Evolutionary conservation across 2,329 filamentous ascomycete genomes (phyloP).

Genomic region (Xylaria sp.): DNA sequence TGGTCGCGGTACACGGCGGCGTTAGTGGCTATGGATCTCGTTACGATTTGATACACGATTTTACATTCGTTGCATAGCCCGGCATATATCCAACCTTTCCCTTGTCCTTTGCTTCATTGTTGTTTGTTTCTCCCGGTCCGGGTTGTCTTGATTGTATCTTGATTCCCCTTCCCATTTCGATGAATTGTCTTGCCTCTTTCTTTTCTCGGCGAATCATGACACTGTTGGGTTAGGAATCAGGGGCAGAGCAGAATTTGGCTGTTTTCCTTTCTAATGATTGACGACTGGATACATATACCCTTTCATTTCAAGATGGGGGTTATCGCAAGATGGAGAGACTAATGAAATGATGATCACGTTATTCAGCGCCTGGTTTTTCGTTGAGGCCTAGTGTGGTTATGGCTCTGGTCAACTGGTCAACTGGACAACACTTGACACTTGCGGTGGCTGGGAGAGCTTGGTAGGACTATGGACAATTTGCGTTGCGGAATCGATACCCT

Average conservation of each 20-base stretch:
- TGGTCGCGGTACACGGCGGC: slow-evolving; percentile 42
- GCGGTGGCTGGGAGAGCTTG: slow-evolving; percentile 19
- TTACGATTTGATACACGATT: slow-evolving; percentile 38
- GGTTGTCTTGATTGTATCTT: slow-evolving; percentile 17
- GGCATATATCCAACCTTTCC: slow-evolving; percentile 29
- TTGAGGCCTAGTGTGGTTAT: slow-evolving; percentile 4
- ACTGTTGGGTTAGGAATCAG: neutral
- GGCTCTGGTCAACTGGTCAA: slow-evolving; percentile 20
- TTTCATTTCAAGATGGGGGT: slow-evolving; percentile 52
- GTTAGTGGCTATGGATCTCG: slow-evolving; percentile 41
- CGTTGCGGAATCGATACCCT: slow-evolving; percentile 47
- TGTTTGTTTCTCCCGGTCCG: neutral
- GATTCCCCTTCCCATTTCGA: neutral
- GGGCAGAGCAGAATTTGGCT: slow-evolving; percentile 30
- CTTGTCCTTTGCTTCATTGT: neutral
- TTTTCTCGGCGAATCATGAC: neutral
- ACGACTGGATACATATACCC: slow-evolving; percentile 50
- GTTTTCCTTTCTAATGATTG: slow-evolving; percentile 48
- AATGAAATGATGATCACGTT: slow-evolving; percentile 42
- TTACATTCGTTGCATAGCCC: slow-evolving; percentile 50
- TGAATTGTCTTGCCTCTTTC: neutral
- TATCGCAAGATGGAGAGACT: slow-evolving; percentile 47
- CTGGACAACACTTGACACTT: slow-evolving; percentile 17
- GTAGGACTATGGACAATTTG: slow-evolving; percentile 26
- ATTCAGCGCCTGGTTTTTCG: slow-evolving; percentile 28